Percentiles rank a stretch among this genome's conserved stretches.
phyloP scores from a whole-genome alignment of 2,329 filamentous ascomycete species.

The Aspergillus alliaceus region DNA sequence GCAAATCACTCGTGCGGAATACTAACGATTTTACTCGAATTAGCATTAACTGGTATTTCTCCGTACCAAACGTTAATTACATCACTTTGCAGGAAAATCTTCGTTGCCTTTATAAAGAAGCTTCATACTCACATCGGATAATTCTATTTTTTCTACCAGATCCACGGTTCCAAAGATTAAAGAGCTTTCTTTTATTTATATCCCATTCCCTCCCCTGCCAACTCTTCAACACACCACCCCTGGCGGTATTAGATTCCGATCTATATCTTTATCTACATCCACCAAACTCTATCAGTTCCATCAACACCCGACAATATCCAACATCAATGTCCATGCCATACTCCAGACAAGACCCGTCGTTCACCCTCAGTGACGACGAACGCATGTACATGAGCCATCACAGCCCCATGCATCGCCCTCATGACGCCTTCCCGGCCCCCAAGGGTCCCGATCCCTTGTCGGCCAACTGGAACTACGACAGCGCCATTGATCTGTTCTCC shows the following conservation, averaged over 20 bases:
- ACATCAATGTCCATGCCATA: conserved; percentile 13
- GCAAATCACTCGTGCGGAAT: neutral
- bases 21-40: neutral
- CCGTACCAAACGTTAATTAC: conserved; percentile 8
- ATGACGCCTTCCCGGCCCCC: conserved; percentile 11
- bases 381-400: conserved; percentile 15
- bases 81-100: conserved; percentile 4
- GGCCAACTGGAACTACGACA: conserved; percentile 38
- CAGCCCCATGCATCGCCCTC: conserved; percentile 11
- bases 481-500: conserved; percentile 34
- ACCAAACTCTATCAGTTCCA: neutral
- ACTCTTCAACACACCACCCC: neutral
- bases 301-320: too few relatives aligned
- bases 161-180: conserved; percentile 14
- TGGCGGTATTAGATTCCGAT: neutral
- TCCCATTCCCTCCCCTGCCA: neutral
- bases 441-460: conserved; percentile 32
- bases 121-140: neutral
- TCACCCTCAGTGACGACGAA: conserved; percentile 13
- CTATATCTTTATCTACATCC: neutral
- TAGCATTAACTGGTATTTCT: neutral
- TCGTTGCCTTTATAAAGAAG: conserved; percentile 13
- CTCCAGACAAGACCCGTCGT: conserved; percentile 9
- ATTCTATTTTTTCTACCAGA: conserved; percentile 7
- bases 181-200: conserved; percentile 1